Conservation (phyloP, 331 rosid genomes). For the Rosa hybrid region DNA sequence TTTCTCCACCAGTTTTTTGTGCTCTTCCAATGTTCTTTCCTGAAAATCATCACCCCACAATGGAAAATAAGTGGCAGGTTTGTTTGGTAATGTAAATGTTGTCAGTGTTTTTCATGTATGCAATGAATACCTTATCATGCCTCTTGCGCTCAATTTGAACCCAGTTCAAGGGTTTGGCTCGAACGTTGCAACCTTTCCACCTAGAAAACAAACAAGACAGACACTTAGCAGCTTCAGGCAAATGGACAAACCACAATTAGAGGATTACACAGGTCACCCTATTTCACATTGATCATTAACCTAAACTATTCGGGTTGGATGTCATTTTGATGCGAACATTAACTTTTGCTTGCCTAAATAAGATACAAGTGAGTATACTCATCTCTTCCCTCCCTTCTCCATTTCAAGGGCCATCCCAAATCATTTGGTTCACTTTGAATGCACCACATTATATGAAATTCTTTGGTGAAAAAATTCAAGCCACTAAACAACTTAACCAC, state of each 20-base stretch:
- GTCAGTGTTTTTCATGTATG: not conserved
- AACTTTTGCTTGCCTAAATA: not conserved
- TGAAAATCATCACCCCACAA: constrained; percentile 30
- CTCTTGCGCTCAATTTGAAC: constrained; percentile 59
- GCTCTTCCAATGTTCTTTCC: constrained; percentile 80
- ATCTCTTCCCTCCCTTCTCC: not conserved
- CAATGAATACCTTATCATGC: constrained; percentile 62
- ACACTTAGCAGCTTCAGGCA: not conserved
- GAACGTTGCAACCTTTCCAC: constrained; percentile 76
- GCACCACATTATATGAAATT: not conserved
- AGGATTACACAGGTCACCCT: not conserved
- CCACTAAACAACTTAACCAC: not conserved
- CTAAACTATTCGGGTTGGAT: not conserved
- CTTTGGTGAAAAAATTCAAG: not conserved
- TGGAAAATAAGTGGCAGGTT: not conserved
- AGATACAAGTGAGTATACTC: not conserved
- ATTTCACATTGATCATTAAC: not conserved
- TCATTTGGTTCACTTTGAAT: not conserved
- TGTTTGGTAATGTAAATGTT: not conserved
- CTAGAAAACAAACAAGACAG: constrained; percentile 34
- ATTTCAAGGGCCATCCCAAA: not conserved
- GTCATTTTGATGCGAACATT: not conserved
- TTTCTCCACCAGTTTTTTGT: constrained; percentile 59
- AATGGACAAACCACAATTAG: not conserved
- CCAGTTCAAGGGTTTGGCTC: constrained; percentile 55